Percentiles rank a stretch among this genome's conserved stretches.
These are phyloP conservation scores for Trypanosoma caninum DNA, from an alignment of 208 protist genomes.

Conservation along the genomic window DNA sequence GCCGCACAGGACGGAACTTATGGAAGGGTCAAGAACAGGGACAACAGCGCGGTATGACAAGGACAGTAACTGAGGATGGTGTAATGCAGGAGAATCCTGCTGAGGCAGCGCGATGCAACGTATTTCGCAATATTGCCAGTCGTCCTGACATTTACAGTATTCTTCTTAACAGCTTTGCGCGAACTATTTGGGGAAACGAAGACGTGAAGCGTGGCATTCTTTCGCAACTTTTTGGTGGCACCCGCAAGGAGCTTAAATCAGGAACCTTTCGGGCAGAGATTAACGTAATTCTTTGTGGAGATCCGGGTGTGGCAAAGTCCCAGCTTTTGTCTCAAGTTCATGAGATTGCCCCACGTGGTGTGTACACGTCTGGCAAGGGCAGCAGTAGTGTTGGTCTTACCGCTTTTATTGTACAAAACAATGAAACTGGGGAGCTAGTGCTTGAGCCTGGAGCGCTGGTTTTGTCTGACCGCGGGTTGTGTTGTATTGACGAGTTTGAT, in stretches of 20 bases:
- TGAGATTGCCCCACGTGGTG: slow-evolving; percentile 96
- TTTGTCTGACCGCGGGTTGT: slow-evolving; percentile 98
- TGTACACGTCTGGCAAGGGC: slow-evolving; percentile 99
- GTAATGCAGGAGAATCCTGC: slow-evolving; percentile 19
- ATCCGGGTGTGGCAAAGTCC: slow-evolving; percentile 99
- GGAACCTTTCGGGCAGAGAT: slow-evolving; percentile 94
- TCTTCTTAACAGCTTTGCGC: slow-evolving; percentile 94
- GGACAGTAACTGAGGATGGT: background rate
- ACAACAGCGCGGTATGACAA: background rate
- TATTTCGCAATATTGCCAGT: slow-evolving; percentile 69
- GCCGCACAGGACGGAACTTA: slow-evolving; percentile 34
- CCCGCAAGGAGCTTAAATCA: slow-evolving; percentile 90
- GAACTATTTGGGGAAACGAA: slow-evolving; percentile 97
- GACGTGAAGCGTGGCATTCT: slow-evolving; percentile 99
- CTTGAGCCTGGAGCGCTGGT: slow-evolving; percentile 99
- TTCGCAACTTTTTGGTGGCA: slow-evolving; percentile 97
- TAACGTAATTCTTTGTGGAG: slow-evolving; percentile 98
- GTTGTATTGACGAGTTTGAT: slow-evolving; percentile 99
- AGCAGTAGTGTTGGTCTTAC: slow-evolving; percentile 99
- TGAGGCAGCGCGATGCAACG: slow-evolving; percentile 62
- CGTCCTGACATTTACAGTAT: slow-evolving; percentile 95
- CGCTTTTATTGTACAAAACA: slow-evolving; percentile 97
- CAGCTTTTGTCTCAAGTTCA: slow-evolving; percentile 99
- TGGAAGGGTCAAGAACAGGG: slow-evolving; percentile 19
- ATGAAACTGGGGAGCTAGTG: slow-evolving; percentile 96